Evolutionary conservation across 108 stramenopile genomes (phyloP).

Genomic region (Parmales sp.): DNA sequence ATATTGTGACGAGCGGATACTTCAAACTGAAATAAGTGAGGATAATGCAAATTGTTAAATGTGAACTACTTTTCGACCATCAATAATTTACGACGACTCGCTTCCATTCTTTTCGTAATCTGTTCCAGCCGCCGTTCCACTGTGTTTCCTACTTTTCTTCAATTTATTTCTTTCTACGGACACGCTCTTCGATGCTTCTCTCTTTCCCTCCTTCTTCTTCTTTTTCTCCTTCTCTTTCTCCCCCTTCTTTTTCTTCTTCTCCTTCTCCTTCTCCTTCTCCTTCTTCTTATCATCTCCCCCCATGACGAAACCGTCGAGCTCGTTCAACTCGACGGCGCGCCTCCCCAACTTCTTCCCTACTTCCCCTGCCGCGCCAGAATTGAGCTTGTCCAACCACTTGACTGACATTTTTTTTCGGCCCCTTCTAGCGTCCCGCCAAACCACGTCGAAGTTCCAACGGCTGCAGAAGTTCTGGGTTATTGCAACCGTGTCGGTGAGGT

Average conservation of each 20-base stretch:
- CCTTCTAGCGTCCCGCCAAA: slow-evolving; percentile 80
- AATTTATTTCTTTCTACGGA: not conserved
- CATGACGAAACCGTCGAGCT: slow-evolving; percentile 62
- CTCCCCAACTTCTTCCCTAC: slow-evolving; percentile 64
- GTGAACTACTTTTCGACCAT: too few relatives aligned
- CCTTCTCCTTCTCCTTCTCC: slow-evolving; percentile 17
- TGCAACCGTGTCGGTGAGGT: slow-evolving; percentile 87
- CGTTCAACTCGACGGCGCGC: slow-evolving; percentile 62
- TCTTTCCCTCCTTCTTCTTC: not conserved
- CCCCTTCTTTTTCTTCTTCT: not conserved
- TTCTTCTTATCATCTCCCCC: slow-evolving; percentile 21
- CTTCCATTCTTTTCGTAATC: too few relatives aligned
- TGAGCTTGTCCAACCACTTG: slow-evolving; percentile 67
- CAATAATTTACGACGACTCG: too few relatives aligned
- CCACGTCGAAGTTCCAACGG: slow-evolving; percentile 76
- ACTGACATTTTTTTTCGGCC: slow-evolving; percentile 89
- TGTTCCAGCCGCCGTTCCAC: too few relatives aligned
- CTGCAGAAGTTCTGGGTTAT: slow-evolving; percentile 95
- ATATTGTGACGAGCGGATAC: too few relatives aligned
- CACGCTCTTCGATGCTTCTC: too few relatives aligned
- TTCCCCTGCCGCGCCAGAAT: slow-evolving; percentile 52
- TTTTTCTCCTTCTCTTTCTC: not conserved
- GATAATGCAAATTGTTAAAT: too few relatives aligned
- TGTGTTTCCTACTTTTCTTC: not conserved
- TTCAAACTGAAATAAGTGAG: too few relatives aligned